A percentile compares a stretch with the other conserved stretches of the same genome.
phyloP scores from a whole-genome alignment of 805 yeast species.

The Yamadazyma phyllophila region DNA sequence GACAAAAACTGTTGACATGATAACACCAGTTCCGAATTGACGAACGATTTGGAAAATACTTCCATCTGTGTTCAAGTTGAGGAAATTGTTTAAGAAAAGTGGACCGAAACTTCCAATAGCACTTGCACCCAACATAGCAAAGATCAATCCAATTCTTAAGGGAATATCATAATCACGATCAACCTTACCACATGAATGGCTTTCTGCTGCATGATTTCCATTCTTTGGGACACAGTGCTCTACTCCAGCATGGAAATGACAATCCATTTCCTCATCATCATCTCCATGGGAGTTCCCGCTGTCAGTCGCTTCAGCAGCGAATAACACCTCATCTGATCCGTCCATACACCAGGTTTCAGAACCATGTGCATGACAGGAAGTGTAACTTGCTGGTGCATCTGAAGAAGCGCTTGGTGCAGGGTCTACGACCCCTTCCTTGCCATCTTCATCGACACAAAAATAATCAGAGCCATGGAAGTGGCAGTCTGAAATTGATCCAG shows the following conservation, averaged over 20 bases:
- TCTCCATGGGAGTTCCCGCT: slow-evolving; percentile 3
- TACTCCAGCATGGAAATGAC: slow-evolving; percentile 35
- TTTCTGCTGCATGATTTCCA: slow-evolving; percentile 1
- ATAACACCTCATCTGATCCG: slow-evolving; percentile 18
- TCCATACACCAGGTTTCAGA: slow-evolving; percentile 18
- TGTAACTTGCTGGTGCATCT: slow-evolving; percentile 14
- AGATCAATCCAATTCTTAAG: slow-evolving; percentile 29
- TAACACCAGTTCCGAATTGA: slow-evolving; percentile 32
- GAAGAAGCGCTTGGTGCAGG: slow-evolving; percentile 15
- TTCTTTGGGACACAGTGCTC: slow-evolving; percentile 23
- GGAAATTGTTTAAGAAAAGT: slow-evolving; percentile 20
- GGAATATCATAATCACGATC: slow-evolving; percentile 28
- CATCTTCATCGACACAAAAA: too few relatives aligned
- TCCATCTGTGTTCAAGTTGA: slow-evolving; percentile 16
- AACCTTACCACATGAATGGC: slow-evolving; percentile 19
- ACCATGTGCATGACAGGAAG: slow-evolving; percentile 22
- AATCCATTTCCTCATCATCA: slow-evolving; percentile 14
- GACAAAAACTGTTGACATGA: slow-evolving; percentile 32
- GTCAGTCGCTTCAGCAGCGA: slow-evolving; percentile 9
- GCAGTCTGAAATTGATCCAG: too few relatives aligned
- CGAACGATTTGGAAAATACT: slow-evolving; percentile 14
- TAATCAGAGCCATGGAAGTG: too few relatives aligned
- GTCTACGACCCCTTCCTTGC: too few relatives aligned
- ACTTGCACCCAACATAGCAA: slow-evolving; percentile 33
- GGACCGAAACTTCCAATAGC: slow-evolving; percentile 35